Base-by-base conservation (phyloP, 2,329 filamentous ascomycete genomes). In the Alternaria conjuncta region DNA sequence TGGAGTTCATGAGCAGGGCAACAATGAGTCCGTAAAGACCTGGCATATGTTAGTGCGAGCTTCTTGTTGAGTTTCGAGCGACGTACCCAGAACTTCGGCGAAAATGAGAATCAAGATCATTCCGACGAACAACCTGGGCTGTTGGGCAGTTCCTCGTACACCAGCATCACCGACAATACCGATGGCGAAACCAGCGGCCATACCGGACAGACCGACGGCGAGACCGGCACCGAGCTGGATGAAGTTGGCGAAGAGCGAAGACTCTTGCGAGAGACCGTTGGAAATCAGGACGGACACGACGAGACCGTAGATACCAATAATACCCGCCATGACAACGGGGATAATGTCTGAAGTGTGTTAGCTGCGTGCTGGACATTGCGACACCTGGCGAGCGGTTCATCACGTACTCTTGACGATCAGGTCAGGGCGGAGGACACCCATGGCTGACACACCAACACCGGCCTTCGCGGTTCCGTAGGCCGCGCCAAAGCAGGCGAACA, bases 281-380 rank as follows among this genome's bases (percentile, higher is more conserved):
- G 84, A 85, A 79, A 86, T 86, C 72, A 86, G 75, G 75, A 86
- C 84, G 47, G 83, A 85, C 56, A 86, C 84, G 77, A 86, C 84
- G 58, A 86, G 81, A 71, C 84, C 84, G 81, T 86, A 99, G 83
- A 99, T 98, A 92, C 93, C 96, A 85, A 99, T 98, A 84, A 99
- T 99, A 98, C 96, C 96, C 87, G 96, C 96, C 96, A 99, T 99
- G 90, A 99, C 97, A 84, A 98, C 96, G 82, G 96, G 96, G 71
- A 98, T 95, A 83, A 98, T 97, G 88, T 97, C 95, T 98, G 73
- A 10, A 12, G 30, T 36, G 46, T 69, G 56, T 74, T 60, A 78
- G 65, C 49, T 28, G 8, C 26, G 2, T 55, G 11, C 23, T 32
- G 2, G 13, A 23, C 20, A 6, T 53, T 21, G 18, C 13, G 11